Base-by-base conservation (phyloP, 345 rosid genomes). In the Pistacia integerrima region DNA sequence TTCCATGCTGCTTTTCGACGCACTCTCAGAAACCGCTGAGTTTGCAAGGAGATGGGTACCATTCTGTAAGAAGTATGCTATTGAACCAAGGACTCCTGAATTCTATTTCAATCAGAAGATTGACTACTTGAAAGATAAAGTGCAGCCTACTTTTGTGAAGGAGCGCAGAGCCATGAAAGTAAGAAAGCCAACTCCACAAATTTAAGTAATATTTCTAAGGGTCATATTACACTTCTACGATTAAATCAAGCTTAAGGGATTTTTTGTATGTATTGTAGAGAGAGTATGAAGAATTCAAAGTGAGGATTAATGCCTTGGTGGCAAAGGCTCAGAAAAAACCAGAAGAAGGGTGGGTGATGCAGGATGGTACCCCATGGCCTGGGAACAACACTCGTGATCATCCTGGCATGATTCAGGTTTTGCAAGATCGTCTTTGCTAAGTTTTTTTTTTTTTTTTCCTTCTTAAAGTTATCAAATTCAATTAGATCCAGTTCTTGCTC, bases 281-380 rank as follows among this genome's bases (percentile, higher is more conserved):
- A 85, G 98, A 96, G 69, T 96, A 96, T 64, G 98, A 96, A 82
- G 99, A 96, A 75, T 96, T 96, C 85, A 93, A 96, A 86, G 99
- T 96, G 79, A 90, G 88, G 87, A 84, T 96, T 18, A 93, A 96
- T 74, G 85, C 99, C 55, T 56, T 96, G 72, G 99, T 96, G n/a
- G 85, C 97, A 38, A 96, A 92, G 72, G 99, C 99, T 70, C 94
- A 85, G 70, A 96, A 96, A 87, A 96, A 92, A 68, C 99, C 98
- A 49, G 98, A 96, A 85, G 99, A 96, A 86, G 99, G 98, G 64
- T 96, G 98, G 99, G 97, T 93, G 70, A 96, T 96, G 99, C 99
- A 96, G 80, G 99, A 96, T 79, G 97, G 98, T 52, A 96, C 95
- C 20, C 99, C 97, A 30, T 96, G 99, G 99, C 99, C 99, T 4